Evolutionary conservation across 1,139 yeast genomes (phyloP), one percentile per base, ranked within the genome.

Genomic region (Pichiaceae sp.): DNA sequence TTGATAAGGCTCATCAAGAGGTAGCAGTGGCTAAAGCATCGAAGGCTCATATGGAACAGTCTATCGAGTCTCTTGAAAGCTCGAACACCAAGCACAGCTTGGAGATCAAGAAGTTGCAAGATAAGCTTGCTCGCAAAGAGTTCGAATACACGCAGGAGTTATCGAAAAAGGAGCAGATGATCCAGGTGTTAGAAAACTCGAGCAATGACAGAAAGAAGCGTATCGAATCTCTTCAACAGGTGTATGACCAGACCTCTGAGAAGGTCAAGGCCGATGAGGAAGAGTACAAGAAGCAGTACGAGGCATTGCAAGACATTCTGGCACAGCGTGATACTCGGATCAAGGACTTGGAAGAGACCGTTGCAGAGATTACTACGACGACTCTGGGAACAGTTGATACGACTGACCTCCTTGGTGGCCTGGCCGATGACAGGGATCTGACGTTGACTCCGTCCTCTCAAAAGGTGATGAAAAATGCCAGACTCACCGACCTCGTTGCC

Each of bases 401-500:
- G 56, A 54, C 50, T 14, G 58, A 62, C 18, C 37, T 45, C 28
- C 38, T 47, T 14, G 47, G 47, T 18, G 43, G 44, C 18, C 29
- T 42, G 36, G 17, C 29, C 19, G 31, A 33, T 33, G 30, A 17
- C 11, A 20, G 17, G 12, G 17, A 16, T 12, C 31, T 43, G 4
- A 25, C 45, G 2, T 29, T 52, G 28, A 41, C 51, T 2, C 40
- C 53, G 11, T 37, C 51, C 14, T 48, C 57, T 4, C 51, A 48
- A 26, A 49, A 44, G 21, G 49, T 56, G 2, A 35, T 50, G 24
- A 44, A 44, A 28, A 42, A 37, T 12, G 63, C 67, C 32, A 78
- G 81, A 6, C 62, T 84, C 35, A 77, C 84, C 7, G 72, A 84
- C 33, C 62, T 83, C 26, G 77, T 81, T 47, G 60, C 86, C 2